Evolutionary conservation across 495 filamentous ascomycete genomes (phyloP).

Genomic region (Daldinia grandis): DNA sequence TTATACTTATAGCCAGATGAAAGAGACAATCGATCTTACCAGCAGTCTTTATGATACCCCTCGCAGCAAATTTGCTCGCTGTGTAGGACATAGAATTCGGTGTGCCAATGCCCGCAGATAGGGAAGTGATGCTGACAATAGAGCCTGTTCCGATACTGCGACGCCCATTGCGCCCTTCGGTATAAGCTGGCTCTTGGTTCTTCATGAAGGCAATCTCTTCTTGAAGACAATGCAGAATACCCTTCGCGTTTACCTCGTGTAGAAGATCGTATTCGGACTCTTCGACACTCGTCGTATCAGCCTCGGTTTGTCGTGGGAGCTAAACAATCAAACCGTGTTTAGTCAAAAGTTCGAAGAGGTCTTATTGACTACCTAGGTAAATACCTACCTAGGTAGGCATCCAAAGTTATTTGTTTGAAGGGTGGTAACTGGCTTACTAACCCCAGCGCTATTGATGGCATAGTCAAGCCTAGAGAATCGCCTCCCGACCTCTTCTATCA

Average conservation of each 20-base stretch:
- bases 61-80: constrained; percentile 59
- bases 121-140: constrained; percentile 59
- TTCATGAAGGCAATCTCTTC: constrained; percentile 39
- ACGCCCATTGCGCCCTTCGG: constrained; percentile 18
- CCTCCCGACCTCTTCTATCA: constrained; percentile 33
- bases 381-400: neutral
- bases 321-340: too few relatives aligned
- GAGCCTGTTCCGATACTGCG: constrained; percentile 49
- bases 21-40: constrained; percentile 38
- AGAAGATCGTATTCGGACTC: constrained; percentile 34
- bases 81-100: constrained; percentile 53
- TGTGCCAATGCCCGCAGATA: constrained; percentile 50
- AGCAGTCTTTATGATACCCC: constrained; percentile 57
- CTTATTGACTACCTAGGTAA: too few relatives aligned
- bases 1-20: too few relatives aligned
- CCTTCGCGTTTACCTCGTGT: constrained; percentile 37
- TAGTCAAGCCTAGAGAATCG: constrained; percentile 49
- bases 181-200: constrained; percentile 32
- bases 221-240: constrained; percentile 30
- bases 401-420: too few relatives aligned
- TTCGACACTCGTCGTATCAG: neutral
- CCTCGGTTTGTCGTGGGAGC: neutral
- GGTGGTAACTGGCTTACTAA: constrained; percentile 6
- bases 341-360: too few relatives aligned
- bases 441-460: constrained; percentile 47